Conservation (phyloP, 768 basidiomycete genomes). For the Nevesoporus exiguus region DNA sequence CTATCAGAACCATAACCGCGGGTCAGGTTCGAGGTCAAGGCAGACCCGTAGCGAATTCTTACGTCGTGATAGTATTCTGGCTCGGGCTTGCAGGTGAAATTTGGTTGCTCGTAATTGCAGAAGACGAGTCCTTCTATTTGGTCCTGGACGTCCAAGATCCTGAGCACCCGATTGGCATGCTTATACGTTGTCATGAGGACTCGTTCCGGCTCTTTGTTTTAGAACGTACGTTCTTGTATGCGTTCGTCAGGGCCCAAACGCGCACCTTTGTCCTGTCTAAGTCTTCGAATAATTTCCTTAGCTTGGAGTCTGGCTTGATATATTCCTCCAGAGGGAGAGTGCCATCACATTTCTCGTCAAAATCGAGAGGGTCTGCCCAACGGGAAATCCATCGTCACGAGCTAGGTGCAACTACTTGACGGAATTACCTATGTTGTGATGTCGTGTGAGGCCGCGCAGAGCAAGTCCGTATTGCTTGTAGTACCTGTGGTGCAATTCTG, state of each 20-base stretch:
- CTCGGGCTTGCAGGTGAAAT: slow-evolving; percentile 83
- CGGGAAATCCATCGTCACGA: not conserved
- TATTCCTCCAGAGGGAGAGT: slow-evolving; percentile 79
- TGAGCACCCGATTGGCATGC: slow-evolving; percentile 81
- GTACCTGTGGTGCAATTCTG: slow-evolving; percentile 65
- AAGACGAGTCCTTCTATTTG: slow-evolving; percentile 71
- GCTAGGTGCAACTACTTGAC: not conserved
- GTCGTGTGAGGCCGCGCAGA: slow-evolving; percentile 68
- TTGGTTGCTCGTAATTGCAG: slow-evolving; percentile 66
- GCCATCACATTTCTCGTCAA: slow-evolving; percentile 80
- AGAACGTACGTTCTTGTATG: slow-evolving; percentile 61
- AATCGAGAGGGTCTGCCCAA: slow-evolving; percentile 73
- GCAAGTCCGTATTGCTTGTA: slow-evolving; percentile 83
- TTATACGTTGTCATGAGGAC: slow-evolving; percentile 31
- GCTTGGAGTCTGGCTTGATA: slow-evolving; percentile 58
- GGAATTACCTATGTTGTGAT: slow-evolving; percentile 67
- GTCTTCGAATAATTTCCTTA: slow-evolving; percentile 70
- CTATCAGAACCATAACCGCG: slow-evolving; percentile 31
- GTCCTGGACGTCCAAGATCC: slow-evolving; percentile 68
- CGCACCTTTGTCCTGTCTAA: slow-evolving; percentile 72
- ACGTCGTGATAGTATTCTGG: slow-evolving; percentile 65
- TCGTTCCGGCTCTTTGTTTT: slow-evolving; percentile 13
- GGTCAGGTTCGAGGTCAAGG: not conserved
- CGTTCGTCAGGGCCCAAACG: slow-evolving; percentile 89
- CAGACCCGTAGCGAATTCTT: not conserved